A percentile compares a stretch with the other conserved stretches of the same genome.
phyloP scores from a whole-genome alignment of 2,329 filamentous ascomycete genomes.

The Thelonectria discophora region DNA sequence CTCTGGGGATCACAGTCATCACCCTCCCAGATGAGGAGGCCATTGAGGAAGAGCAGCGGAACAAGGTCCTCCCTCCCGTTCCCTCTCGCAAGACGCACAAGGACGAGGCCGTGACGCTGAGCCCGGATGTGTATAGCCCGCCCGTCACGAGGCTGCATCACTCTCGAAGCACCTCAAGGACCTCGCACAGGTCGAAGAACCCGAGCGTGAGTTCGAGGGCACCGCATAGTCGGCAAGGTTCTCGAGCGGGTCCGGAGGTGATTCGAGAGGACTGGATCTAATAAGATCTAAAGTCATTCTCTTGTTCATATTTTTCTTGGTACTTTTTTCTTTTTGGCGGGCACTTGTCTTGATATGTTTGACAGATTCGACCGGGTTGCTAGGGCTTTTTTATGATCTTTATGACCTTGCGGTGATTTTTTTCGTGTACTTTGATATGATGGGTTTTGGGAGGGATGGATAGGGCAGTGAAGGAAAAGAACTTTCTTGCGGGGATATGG shows the following conservation, averaged over 20 bases:
- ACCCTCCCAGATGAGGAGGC: constrained; percentile 38
- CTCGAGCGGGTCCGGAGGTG: constrained; percentile 18
- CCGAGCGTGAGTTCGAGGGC: constrained; percentile 32
- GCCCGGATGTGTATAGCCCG: constrained; percentile 62
- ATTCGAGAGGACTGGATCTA: constrained; percentile 25
- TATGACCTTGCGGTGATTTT: neutral
- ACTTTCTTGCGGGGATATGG: neutral
- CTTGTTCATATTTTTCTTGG: neutral
- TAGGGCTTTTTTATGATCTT: constrained; percentile 2
- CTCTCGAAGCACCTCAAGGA: constrained; percentile 20
- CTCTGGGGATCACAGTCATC: constrained; percentile 40
- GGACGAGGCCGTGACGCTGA: constrained; percentile 53
- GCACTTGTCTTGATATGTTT: neutral
- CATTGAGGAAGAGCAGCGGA: constrained; percentile 34
- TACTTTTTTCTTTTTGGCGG: neutral
- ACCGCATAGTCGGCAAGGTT: constrained; percentile 26
- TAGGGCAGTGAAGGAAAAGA: neutral
- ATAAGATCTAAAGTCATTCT: neutral
- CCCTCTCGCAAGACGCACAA: constrained; percentile 40
- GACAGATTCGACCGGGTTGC: neutral
- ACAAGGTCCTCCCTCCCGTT: constrained; percentile 47
- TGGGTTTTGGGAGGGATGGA: neutral
- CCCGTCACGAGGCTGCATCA: constrained; percentile 31
- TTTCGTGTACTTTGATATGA: neutral
- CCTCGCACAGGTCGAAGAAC: constrained; percentile 30